These are phyloP conservation scores for Irpex lacteus DNA, from an alignment of 1,284 basidiomycete species.

Conservation along the genomic window DNA sequence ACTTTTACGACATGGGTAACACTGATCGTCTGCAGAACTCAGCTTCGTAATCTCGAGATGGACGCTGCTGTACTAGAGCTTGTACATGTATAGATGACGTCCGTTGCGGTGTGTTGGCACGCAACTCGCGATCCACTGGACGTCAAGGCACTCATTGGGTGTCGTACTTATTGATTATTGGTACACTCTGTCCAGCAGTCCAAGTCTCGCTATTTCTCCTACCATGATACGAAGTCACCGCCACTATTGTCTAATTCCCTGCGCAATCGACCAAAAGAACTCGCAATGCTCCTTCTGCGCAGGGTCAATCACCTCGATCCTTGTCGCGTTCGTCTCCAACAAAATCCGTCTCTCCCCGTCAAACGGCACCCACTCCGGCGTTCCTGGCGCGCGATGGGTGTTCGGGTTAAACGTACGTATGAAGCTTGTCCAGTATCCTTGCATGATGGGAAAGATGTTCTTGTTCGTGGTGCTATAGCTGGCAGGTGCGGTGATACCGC, in stretches of 20 bases:
- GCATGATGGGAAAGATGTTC: not conserved
- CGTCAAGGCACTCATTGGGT: too few species aligned
- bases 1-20: too few species aligned
- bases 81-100: too few species aligned
- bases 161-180: too few species aligned
- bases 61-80: too few species aligned
- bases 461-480: not conserved
- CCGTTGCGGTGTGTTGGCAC: too few species aligned
- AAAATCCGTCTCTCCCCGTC: not conserved
- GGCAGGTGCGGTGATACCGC: not conserved
- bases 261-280: not conserved
- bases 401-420: not conserved
- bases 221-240: too few species aligned
- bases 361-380: not conserved
- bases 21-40: too few species aligned
- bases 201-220: too few species aligned
- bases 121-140: too few species aligned
- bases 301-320: not conserved
- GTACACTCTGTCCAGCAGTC: too few species aligned
- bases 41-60: too few species aligned
- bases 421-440: slow-evolving; percentile 2
- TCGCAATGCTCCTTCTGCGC: not conserved
- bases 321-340: not conserved
- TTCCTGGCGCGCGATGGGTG: not conserved
- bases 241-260: not conserved